Conservation (phyloP, 768 basidiomycete genomes). For the Boletus tylopilopsis region DNA sequence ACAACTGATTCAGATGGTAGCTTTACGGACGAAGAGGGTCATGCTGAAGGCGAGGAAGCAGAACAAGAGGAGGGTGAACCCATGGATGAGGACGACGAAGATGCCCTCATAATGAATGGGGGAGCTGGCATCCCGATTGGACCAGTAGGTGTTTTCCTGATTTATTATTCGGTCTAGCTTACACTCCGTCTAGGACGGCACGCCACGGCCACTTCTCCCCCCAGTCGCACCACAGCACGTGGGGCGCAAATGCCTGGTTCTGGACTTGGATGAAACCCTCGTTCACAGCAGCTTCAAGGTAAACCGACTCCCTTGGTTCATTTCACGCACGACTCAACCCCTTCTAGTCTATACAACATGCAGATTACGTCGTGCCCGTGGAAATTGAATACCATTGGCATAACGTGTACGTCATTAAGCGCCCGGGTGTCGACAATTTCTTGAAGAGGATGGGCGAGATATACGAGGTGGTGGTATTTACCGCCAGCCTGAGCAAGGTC, state of each 20-base stretch:
- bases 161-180: neutral
- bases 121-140: constrained; percentile 95
- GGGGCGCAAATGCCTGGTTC: constrained; percentile 92
- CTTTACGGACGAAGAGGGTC: constrained; percentile 61
- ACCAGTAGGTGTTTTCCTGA: constrained; percentile 56
- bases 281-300: constrained; percentile 99
- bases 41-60: constrained; percentile 67
- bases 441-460: constrained; percentile 98
- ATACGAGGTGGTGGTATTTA: constrained; percentile 97
- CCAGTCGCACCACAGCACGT: constrained; percentile 74
- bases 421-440: constrained; percentile 97
- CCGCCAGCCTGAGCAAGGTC: constrained; percentile 96
- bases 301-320: constrained; percentile 8
- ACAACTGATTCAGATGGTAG: constrained; percentile 34
- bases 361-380: constrained; percentile 98
- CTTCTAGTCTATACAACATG: constrained; percentile 81
- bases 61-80: constrained; percentile 57
- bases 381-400: constrained; percentile 99
- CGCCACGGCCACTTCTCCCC: constrained; percentile 83
- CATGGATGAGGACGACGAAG: constrained; percentile 82
- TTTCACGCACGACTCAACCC: constrained; percentile 8
- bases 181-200: constrained; percentile 61
- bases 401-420: constrained; percentile 98
- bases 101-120: constrained; percentile 81
- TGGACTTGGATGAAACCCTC: constrained; percentile 96